Evolutionary conservation across 106 monocot genomes (phyloP).

Genomic region (Allium sativum): DNA sequence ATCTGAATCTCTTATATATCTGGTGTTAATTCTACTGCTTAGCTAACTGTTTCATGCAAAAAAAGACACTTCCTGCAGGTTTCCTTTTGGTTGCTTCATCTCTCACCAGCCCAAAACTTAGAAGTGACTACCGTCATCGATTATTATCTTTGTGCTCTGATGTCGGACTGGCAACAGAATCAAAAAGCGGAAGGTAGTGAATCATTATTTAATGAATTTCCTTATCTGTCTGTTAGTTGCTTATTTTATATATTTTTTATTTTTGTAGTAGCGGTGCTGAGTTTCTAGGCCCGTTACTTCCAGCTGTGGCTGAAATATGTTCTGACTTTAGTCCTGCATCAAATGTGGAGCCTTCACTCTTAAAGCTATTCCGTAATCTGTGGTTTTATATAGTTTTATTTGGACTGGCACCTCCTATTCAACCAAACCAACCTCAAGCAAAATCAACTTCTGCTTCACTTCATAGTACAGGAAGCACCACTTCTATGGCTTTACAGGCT

Average conservation of each 20-base stretch:
- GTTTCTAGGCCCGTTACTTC: slow-evolving; percentile 89
- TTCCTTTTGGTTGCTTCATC: slow-evolving; percentile 82
- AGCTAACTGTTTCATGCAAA: slow-evolving; percentile 24
- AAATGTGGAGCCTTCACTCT: slow-evolving; percentile 73
- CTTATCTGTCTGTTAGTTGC: not conserved
- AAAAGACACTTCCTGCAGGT: slow-evolving; percentile 95
- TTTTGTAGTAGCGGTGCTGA: slow-evolving; percentile 89
- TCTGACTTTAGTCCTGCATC: slow-evolving; percentile 84
- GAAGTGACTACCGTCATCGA: slow-evolving; percentile 82
- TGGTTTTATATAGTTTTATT: slow-evolving; percentile 98
- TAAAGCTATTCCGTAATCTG: slow-evolving; percentile 90
- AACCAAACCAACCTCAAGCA: slow-evolving; percentile 38
- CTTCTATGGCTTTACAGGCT: slow-evolving; percentile 62
- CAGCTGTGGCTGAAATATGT: slow-evolving; percentile 97
- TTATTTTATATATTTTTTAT: not conserved
- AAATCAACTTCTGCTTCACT: slow-evolving; percentile 54
- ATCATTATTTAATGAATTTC: not conserved
- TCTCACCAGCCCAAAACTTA: slow-evolving; percentile 59
- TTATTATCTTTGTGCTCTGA: slow-evolving; percentile 93
- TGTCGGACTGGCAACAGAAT: slow-evolving; percentile 95
- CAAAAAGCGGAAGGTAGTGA: slow-evolving; percentile 74
- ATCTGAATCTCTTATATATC: too few relatives aligned
- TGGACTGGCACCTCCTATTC: slow-evolving; percentile 91
- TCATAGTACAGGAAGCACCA: slow-evolving; percentile 22
- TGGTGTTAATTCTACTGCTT: too few relatives aligned